Evolutionary conservation across 768 basidiomycete genomes (phyloP), one percentile per base, ranked within the genome.

Genomic region (Naematelia aurantialba): DNA sequence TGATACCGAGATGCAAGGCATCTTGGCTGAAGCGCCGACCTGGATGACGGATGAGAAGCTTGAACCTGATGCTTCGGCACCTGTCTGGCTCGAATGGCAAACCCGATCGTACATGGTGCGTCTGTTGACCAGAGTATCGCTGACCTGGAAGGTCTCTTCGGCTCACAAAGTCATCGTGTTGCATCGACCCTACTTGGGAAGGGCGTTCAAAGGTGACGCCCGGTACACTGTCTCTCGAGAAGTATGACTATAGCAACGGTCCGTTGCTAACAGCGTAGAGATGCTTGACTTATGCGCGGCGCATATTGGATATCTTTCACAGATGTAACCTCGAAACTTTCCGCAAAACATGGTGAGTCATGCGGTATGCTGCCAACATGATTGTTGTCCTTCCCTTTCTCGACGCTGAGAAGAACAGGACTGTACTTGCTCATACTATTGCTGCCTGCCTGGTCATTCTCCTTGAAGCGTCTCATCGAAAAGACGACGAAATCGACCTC

Each of bases 61-160:
- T 10, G 49, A 54, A 8, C 47, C 60, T 21, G 52, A 62, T 13
- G 34, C 56, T 19, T 46, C 55, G 11, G 45, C 49, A 19, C 64
- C 64, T 24, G 30, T 45, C 5, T 67, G 61, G 61, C n/a, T 67
- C 26, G 58, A 67, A 19, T 67, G 66, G 66, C 62, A 67, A 48
- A 48, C 61, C 5, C 51, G 49, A 31, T 45, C 45, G 4, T 67
- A 58, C 44, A 29, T 67, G 5, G 59, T 63, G 44, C 10, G 47
- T 54, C 30, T 13, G 19, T 13, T 30, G 34, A 42, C 52, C 5
- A 22, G 17, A 25, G 25, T 2, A 19, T 27, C 24, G 31, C 26
- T 52, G 34, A 31, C 22, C 5, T 3, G 10, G 3, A 25, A 25
- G 29, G 14, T 30, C 1, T 49, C 45, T 19, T 31, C 53, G 21